These are phyloP conservation scores for Hymenoscyphus repandus DNA, from an alignment of 2,329 filamentous ascomycete genomes.

Conservation along the genomic window DNA sequence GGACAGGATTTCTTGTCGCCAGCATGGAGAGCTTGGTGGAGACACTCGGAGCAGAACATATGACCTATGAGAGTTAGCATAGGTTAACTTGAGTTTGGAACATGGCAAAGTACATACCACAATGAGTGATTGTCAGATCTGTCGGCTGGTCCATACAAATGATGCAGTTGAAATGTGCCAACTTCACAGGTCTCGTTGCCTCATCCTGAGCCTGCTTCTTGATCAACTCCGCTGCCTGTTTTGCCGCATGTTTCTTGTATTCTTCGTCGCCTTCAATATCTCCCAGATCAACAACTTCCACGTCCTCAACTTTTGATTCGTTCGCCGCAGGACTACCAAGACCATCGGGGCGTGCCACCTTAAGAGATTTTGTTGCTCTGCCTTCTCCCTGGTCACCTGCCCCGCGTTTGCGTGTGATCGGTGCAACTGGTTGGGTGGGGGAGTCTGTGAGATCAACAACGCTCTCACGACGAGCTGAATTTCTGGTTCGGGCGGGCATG, in stretches of 20 bases:
- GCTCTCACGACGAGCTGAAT: constrained; percentile 12
- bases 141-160: constrained; percentile 62
- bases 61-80: constrained; percentile 44
- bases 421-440: constrained; percentile 13
- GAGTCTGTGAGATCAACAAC: constrained; percentile 27
- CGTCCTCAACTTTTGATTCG: background rate
- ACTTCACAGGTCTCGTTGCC: constrained; percentile 43
- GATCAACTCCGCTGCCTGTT: constrained; percentile 25
- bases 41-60: constrained; percentile 58
- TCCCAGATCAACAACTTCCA: constrained; percentile 26
- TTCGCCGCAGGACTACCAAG: background rate
- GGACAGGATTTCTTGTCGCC: constrained; percentile 55
- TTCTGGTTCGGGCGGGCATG: constrained; percentile 2
- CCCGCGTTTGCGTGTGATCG: constrained; percentile 22
- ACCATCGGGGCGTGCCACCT: background rate
- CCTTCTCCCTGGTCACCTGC: constrained; percentile 7
- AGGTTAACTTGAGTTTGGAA: background rate
- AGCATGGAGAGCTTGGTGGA: constrained; percentile 55
- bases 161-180: constrained; percentile 57
- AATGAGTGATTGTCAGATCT: constrained; percentile 57
- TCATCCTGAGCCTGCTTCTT: constrained; percentile 39
- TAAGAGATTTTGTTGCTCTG: constrained; percentile 9
- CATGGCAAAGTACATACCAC: constrained; percentile 44
- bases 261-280: constrained; percentile 24
- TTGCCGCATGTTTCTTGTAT: constrained; percentile 24